Base-by-base conservation (phyloP, 106 monocot species). In the Dactylorhiza incarnata region DNA sequence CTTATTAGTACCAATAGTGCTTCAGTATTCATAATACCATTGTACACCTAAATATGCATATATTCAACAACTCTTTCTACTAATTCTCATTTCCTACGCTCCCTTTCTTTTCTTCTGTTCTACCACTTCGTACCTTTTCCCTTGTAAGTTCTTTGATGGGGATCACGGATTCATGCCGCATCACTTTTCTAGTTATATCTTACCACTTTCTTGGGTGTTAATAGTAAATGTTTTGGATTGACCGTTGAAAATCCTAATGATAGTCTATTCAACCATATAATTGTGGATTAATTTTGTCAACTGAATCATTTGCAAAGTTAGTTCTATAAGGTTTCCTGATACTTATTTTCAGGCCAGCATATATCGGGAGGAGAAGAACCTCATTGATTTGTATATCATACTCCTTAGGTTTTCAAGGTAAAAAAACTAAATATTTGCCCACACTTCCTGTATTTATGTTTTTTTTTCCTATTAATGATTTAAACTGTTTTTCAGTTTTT, bases 381-480 rank as follows among this genome's bases (percentile, higher is more conserved):
- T 89, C 68, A 84, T 96, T 83, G 93, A 96, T 84, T 83, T 96
- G 13, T 96, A 93, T 52, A 89, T 96, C 66, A 96, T 96, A 68
- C 93, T 96, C 72, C 77, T 96, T 45, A 87, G 95, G 71, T 96
- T 85, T 84, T 93, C 93, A 73, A 96, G 95, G 95, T 96, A 88
- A 55, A 12, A 24, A 65, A 24, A 65, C 65, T 65, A 0, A 3
- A 29, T 29, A 12, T 5, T 29, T 65, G 65, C 22, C 22, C 0
- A 19, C n/a, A 45, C 45, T 46, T 49, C 20, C 4, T 73, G 9
- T 51, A 51, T 73, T 65, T 65, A 65, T 29, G 13, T 5, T 29
- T 29, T 26, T 65, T 11, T 65, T 26, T 29, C 4, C 11, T 58
- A 20, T 65, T 0, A 65, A 65, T 65, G 11, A 69, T 16, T 9